These are phyloP conservation scores for Serendipita indica DNA, from an alignment of 768 basidiomycete species.

Conservation along the genomic window DNA sequence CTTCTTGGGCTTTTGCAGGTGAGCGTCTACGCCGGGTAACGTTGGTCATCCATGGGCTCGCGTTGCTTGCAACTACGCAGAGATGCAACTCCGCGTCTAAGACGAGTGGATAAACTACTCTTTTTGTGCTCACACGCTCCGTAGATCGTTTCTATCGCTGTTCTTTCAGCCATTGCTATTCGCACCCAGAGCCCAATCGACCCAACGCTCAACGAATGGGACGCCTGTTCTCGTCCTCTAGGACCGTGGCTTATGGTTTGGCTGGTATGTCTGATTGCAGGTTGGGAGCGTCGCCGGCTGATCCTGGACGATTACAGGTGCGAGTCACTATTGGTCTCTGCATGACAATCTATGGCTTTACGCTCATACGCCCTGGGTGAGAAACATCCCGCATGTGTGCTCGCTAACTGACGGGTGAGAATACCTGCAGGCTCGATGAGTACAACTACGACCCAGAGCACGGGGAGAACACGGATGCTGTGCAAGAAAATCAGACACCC, in stretches of 20 bases:
- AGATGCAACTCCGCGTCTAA: too few species aligned
- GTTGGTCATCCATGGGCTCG: background rate
- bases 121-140: constrained; percentile 13
- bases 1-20: constrained; percentile 42
- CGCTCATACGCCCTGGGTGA: constrained; percentile 11
- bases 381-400: background rate
- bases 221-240: constrained; percentile 46
- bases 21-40: constrained; percentile 14
- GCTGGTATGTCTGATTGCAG: too few species aligned
- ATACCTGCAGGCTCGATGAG: background rate
- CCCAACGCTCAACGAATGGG: constrained; percentile 36
- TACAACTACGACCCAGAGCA: background rate
- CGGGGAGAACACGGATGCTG: background rate
- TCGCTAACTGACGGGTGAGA: background rate
- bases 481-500: constrained; percentile 23
- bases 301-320: too few species aligned
- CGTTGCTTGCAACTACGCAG: too few species aligned
- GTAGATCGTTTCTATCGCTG: constrained; percentile 38
- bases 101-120: too few species aligned
- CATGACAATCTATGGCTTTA: constrained; percentile 4
- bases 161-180: constrained; percentile 35
- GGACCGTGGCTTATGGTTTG: constrained; percentile 56
- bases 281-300: too few species aligned
- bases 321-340: constrained; percentile 34
- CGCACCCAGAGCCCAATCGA: constrained; percentile 32